Evolutionary conservation across 805 yeast species (phyloP).

Genomic region (Lachancea fermentati): DNA sequence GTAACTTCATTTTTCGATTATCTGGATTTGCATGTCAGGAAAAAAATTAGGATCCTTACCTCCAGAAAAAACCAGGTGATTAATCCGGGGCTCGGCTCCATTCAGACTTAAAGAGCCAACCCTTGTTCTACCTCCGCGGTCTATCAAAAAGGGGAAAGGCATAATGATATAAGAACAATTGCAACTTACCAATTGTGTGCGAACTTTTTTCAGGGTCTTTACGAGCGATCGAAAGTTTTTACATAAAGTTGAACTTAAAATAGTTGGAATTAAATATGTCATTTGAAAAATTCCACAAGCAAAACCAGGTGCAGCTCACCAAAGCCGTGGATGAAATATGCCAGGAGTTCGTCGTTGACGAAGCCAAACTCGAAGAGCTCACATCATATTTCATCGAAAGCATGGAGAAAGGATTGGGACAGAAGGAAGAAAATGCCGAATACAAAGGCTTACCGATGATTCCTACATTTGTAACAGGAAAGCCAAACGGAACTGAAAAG

Average conservation of each 20-base stretch:
- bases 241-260: too few relatives aligned
- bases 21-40: too few relatives aligned
- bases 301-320: constrained; percentile 17
- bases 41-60: background rate
- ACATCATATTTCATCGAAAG: constrained; percentile 51
- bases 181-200: too few relatives aligned
- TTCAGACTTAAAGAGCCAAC: background rate
- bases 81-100: background rate
- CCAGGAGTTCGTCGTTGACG: constrained; percentile 21
- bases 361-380: constrained; percentile 26
- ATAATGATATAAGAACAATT: background rate
- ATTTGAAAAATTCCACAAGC: constrained; percentile 27
- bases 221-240: too few relatives aligned
- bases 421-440: constrained; percentile 30
- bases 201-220: background rate
- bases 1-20: too few relatives aligned
- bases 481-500: constrained; percentile 80
- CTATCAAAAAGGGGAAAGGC: background rate
- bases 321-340: constrained; percentile 26
- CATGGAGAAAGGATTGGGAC: constrained; percentile 56
- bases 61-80: background rate
- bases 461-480: constrained; percentile 79
- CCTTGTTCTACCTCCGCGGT: background rate
- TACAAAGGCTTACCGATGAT: constrained; percentile 74
- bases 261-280: constrained; percentile 21